Base-by-base conservation (phyloP, 2,329 filamentous ascomycete genomes). In the Coleophoma eucalyptorum region DNA sequence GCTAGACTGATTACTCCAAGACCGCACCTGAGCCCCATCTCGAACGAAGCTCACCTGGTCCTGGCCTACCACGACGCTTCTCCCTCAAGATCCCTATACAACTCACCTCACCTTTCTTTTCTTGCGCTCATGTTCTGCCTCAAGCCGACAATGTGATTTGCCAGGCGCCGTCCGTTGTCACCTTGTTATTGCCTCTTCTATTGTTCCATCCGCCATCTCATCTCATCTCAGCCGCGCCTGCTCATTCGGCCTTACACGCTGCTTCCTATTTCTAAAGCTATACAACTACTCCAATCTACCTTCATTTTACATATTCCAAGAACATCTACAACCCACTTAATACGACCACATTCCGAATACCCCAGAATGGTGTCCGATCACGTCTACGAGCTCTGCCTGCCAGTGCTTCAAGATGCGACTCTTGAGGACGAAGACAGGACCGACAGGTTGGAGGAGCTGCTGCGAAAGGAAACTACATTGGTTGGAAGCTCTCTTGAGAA, bases 361-460 rank as follows among this genome's bases (percentile, higher is more conserved):
- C 33, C 41, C 48, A 63, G 48, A 33, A 97, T 97, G 93, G 86
- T 96, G 56, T 89, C 92, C 62, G 93, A 97, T 77, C 85, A 92
- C 62, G 84, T 93, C 50, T 96, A 95, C 75, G 91, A 97, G 62
- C 81, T 94, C 64, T 96, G 91, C 69, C 83, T 95, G 67, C 89
- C 90, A 48, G 82, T 97, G 65, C 81, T 99, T 57, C 86, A 94
- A 73, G 87, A 97, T 71, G 74, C 83, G 52, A 77, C 79, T 50
- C 78, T 96, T 55, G 90, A 96, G 62, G 94, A 97, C 57, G 94
- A 99, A 71, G 93, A 97, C 65, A 96, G 94, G 77, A 93, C 89
- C 45, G 93, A 97, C 71, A 89, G 83, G 71, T 78, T 97, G 48
- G 92, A 97, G 72, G 88, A 91, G 58, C 78, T 97, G 48, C 77